These are phyloP conservation scores for Arabidopsis hybrid DNA, from an alignment of 441 rosid species.

Conservation along the genomic window DNA sequence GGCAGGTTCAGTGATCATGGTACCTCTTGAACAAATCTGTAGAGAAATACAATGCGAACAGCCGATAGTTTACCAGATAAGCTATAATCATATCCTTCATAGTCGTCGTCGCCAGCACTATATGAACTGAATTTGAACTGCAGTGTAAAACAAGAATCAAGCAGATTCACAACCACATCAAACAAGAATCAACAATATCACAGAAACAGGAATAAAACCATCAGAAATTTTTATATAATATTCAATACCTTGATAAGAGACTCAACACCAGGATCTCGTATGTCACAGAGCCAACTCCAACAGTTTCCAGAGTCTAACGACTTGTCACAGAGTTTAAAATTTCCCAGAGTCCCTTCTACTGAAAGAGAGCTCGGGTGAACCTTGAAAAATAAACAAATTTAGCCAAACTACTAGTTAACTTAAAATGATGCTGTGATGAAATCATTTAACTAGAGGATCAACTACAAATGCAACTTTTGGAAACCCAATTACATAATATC, in stretches of 20 bases:
- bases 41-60: constrained; percentile 95
- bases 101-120: constrained; percentile 95
- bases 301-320: constrained; percentile 79
- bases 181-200: constrained; percentile 28
- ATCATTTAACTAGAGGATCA: constrained; percentile 25
- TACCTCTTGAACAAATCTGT: constrained; percentile 99
- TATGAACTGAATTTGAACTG: constrained; percentile 95
- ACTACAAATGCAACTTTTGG: constrained; percentile 16
- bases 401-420: constrained; percentile 34
- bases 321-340: constrained; percentile 96
- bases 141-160: constrained; percentile 44
- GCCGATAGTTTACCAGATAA: constrained; percentile 94
- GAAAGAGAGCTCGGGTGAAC: constrained; percentile 95
- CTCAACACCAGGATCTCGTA: constrained; percentile 96
- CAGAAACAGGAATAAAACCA: constrained; percentile 20
- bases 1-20: constrained; percentile 30
- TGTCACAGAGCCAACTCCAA: constrained; percentile 99
- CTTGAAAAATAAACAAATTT: constrained; percentile 53
- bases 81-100: constrained; percentile 97
- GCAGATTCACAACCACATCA: constrained; percentile 28
- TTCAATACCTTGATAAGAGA: constrained; percentile 87
- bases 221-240: constrained; percentile 5
- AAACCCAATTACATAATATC: constrained; percentile 24
- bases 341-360: constrained; percentile 94
- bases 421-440: constrained; percentile 19